Conservation (phyloP, 305 asterid species). For the Salvia sclarea region DNA sequence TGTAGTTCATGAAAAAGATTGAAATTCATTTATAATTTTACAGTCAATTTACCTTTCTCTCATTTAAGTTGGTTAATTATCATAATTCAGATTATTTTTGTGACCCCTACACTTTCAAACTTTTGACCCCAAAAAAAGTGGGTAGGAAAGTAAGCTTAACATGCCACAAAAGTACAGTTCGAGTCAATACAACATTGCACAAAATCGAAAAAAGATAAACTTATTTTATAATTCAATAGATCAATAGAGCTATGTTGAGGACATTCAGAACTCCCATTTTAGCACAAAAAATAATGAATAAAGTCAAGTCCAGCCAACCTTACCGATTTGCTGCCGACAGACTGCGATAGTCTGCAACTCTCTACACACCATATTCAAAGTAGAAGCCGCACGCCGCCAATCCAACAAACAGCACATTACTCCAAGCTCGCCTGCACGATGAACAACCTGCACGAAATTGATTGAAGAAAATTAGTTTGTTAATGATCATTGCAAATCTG, state of each 20-base stretch:
- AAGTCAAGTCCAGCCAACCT: too few relatives aligned
- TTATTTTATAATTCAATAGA: background rate
- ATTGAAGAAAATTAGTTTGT: background rate
- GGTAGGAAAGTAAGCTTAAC: too few relatives aligned
- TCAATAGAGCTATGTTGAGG: background rate
- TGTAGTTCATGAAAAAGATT: too few relatives aligned
- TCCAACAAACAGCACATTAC: slow-evolving; percentile 37
- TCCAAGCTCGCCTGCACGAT: slow-evolving; percentile 33
- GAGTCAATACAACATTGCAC: background rate
- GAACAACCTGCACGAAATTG: slow-evolving; percentile 43
- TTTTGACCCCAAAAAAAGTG: background rate
- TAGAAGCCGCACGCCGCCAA: slow-evolving; percentile 33
- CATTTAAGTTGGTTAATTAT: too few relatives aligned
- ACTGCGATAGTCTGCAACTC: background rate
- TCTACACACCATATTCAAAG: slow-evolving; percentile 28
- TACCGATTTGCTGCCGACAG: too few relatives aligned
- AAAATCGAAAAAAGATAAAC: background rate
- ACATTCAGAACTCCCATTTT: background rate
- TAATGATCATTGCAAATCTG: background rate
- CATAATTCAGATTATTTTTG: background rate
- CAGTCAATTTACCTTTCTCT: too few relatives aligned
- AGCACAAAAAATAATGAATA: background rate
- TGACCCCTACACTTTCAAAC: background rate
- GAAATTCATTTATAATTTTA: too few relatives aligned
- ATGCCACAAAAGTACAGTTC: too few relatives aligned